phyloP scores from a whole-genome alignment of 179 eudicot species.

The Silene vulgaris region DNA sequence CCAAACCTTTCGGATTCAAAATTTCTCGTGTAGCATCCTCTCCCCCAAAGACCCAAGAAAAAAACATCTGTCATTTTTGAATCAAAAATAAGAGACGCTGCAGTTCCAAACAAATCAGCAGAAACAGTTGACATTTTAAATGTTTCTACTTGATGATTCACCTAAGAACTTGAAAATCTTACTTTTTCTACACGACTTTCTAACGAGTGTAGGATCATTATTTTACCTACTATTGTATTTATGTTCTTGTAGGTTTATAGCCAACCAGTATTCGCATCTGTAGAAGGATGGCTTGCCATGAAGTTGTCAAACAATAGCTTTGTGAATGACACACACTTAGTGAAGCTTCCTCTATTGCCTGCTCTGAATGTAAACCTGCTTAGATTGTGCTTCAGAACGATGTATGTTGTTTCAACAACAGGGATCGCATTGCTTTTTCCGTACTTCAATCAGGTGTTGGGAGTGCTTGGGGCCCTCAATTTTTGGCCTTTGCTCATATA shows the following conservation, averaged over 20 bases:
- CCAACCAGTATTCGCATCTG: conserved; percentile 54
- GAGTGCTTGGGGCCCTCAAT: conserved; percentile 48
- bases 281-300: conserved; percentile 39
- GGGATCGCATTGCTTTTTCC: conserved; percentile 52
- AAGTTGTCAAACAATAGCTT: conserved; percentile 37
- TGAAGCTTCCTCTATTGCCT: conserved; percentile 33
- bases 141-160: no score
- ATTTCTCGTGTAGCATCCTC: no score
- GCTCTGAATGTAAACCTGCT: conserved; percentile 26
- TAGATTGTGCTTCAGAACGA: conserved; percentile 47
- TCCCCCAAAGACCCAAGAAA: no score
- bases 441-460: conserved; percentile 58
- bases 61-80: no score
- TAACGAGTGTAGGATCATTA: no score
- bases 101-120: no score
- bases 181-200: no score
- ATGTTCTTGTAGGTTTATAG: conserved; percentile 40
- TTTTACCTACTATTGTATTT: not conserved
- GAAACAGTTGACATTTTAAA: no score
- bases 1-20: no score
- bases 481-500: conserved; percentile 58
- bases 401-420: conserved; percentile 45
- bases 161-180: not conserved
- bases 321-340: conserved; percentile 24
- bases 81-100: no score